Evolutionary conservation across 345 rosid species (phyloP).

Genomic region (Clausena lansium): DNA sequence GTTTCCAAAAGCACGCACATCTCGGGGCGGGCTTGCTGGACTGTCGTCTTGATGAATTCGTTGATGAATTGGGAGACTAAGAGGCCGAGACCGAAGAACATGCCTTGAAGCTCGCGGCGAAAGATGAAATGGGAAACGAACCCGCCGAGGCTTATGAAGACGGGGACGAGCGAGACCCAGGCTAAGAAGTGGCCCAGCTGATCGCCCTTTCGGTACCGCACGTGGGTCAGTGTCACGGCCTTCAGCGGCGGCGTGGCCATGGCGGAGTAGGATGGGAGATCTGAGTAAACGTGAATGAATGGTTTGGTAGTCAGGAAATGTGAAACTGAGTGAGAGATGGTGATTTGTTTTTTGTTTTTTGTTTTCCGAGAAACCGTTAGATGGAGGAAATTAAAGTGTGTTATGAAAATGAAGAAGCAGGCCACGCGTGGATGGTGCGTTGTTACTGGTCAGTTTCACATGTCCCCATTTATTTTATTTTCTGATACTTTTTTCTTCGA

Average conservation of each 20-base stretch:
- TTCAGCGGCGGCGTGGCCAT: constrained; percentile 33
- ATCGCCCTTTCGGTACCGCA: constrained; percentile 77
- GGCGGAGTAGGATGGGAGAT: background rate
- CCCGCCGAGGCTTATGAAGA: constrained; percentile 87
- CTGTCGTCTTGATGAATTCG: constrained; percentile 62
- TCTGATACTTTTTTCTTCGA: no score
- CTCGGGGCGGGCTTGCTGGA: constrained; percentile 87
- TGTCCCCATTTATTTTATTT: no score
- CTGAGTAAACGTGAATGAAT: background rate
- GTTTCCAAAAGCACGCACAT: constrained; percentile 78
- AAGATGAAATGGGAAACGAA: constrained; percentile 86
- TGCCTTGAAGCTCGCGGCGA: constrained; percentile 87
- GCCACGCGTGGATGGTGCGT: background rate
- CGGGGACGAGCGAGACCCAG: constrained; percentile 87
- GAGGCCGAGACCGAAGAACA: constrained; percentile 88
- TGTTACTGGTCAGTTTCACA: no score
- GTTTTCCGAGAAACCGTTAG: constrained; percentile 9
- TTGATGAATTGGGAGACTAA: constrained; percentile 75
- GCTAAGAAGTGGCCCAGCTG: constrained; percentile 81
- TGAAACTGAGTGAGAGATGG: background rate
- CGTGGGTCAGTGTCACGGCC: constrained; percentile 88
- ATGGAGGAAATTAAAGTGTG: background rate
- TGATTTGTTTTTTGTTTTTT: constrained; percentile 13
- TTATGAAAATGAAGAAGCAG: background rate
- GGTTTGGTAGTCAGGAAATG: background rate